These are phyloP conservation scores for Pseudogymnoascus sp. DNA, from an alignment of 2,329 filamentous ascomycete genomes.

Conservation along the genomic window DNA sequence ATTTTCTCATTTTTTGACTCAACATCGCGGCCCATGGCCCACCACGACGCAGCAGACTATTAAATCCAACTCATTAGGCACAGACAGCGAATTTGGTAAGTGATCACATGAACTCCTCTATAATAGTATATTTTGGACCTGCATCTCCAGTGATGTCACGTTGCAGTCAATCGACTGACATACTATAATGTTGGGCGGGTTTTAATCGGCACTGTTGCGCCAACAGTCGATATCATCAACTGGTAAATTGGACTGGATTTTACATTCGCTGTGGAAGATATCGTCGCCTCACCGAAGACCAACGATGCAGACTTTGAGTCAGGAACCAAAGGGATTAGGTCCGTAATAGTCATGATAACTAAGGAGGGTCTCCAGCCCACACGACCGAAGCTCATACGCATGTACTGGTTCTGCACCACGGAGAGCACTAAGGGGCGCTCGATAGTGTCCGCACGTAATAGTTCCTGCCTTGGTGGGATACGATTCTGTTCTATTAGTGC, in stretches of 20 bases:
- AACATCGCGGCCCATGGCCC: not conserved
- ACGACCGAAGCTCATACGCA: no score
- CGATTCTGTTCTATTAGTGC: not conserved
- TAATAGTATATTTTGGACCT: not conserved
- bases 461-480: not conserved
- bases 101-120: not conserved
- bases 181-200: not conserved
- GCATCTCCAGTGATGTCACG: not conserved
- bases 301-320: no score
- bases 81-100: not conserved
- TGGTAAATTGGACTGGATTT: not conserved
- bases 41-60: not conserved
- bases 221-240: not conserved
- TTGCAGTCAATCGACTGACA: not conserved
- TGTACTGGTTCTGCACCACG: no score
- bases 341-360: no score
- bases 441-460: no score
- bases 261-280: not conserved
- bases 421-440: no score
- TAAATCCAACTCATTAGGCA: not conserved
- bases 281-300: not conserved
- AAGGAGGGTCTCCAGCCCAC: no score
- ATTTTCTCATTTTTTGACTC: slow-evolving; percentile 5
- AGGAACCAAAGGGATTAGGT: no score
- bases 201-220: not conserved